Base-by-base conservation (phyloP, 805 yeast species). In the Pichia phayaonensis region DNA sequence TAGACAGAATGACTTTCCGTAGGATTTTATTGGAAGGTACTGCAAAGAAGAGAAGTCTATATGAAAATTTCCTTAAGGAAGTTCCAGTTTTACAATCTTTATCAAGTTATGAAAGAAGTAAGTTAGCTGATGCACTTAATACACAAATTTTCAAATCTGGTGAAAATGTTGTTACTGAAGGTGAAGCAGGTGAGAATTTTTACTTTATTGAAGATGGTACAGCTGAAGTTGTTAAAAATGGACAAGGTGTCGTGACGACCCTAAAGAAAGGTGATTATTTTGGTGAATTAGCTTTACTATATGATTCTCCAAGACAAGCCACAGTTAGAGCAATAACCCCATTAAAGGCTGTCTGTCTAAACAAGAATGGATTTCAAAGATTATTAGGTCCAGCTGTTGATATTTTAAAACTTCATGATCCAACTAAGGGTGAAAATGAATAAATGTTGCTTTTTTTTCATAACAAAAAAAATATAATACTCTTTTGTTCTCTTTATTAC, bases 361-460 rank as follows among this genome's bases (percentile, higher is more conserved):
- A 88, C 54, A 89, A 92, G 71, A 79, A 85, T 54, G 98, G 97
- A 0, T 94, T 94, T 73, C 90, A 89, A 69, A 81, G 98, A 68
- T 75, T 94, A 59, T 75, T 94, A 55, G 99, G 99, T 2, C 96
- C 96, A 36, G 96, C 90, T 2, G 95, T 90, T 22, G 95, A 86
- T 51, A 89, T 87, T 42, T 77, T 90, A 63, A 85, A 86, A 68
- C 72, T 83, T 53, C 89, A 88, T 62, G 97, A 89, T 67, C 97
- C 97, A 48, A 85, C 89, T 26, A 68, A 64, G 29, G 10, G 43
- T 20, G 42, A 24, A 43, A 22, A 49, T 21, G 45, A 24, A 42
- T 36, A 18, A 18, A 29, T 29, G n/a, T 13, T 12, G 15, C n/a
- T 10, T 2, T 36, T n/a, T 18, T 40, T 26, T 24, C n/a, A n/a